These are phyloP conservation scores for Tuctoria greenei DNA, from an alignment of 176 grass and related monocot species.

Conservation along the genomic window DNA sequence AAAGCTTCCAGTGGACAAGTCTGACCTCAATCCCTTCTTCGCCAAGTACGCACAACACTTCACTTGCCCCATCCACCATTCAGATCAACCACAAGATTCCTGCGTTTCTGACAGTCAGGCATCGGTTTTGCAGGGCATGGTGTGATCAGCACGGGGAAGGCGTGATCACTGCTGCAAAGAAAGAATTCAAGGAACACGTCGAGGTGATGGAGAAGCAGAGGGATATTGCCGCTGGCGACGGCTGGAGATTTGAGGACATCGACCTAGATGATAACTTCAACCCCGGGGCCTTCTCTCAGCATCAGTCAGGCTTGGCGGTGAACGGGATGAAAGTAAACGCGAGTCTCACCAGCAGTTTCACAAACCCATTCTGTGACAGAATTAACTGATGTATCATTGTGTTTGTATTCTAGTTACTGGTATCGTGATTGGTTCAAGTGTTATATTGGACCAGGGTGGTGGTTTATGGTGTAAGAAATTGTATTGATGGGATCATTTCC, in stretches of 20 bases:
- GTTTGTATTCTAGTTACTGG: slow-evolving; percentile 16
- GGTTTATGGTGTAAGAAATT: slow-evolving; percentile 18
- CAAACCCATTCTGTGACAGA: slow-evolving; percentile 53
- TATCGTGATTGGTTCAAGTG: slow-evolving; percentile 43
- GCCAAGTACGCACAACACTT: slow-evolving; percentile 49
- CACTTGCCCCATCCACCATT: not conserved
- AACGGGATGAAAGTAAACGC: slow-evolving; percentile 31
- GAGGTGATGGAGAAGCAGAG: slow-evolving; percentile 63
- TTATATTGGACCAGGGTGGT: slow-evolving; percentile 44
- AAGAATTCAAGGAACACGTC: slow-evolving; percentile 72
- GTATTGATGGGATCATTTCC: not conserved
- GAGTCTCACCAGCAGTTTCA: slow-evolving; percentile 44
- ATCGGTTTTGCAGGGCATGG: slow-evolving; percentile 55
- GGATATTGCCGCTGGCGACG: not conserved
- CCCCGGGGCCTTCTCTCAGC: slow-evolving; percentile 53
- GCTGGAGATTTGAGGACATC: slow-evolving; percentile 59
- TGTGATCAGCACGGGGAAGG: slow-evolving; percentile 67
- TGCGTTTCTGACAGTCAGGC: not conserved
- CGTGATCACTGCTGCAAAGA: slow-evolving; percentile 61
- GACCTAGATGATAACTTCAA: slow-evolving; percentile 61
- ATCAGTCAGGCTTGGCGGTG: not conserved
- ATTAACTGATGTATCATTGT: not conserved
- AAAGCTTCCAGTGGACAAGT: slow-evolving; percentile 73
- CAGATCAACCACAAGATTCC: not conserved
- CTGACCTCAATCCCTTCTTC: slow-evolving; percentile 82